These are phyloP conservation scores for Zymoseptoria tritici DNA, from an alignment of 2,329 filamentous ascomycete species.

Conservation along the genomic window DNA sequence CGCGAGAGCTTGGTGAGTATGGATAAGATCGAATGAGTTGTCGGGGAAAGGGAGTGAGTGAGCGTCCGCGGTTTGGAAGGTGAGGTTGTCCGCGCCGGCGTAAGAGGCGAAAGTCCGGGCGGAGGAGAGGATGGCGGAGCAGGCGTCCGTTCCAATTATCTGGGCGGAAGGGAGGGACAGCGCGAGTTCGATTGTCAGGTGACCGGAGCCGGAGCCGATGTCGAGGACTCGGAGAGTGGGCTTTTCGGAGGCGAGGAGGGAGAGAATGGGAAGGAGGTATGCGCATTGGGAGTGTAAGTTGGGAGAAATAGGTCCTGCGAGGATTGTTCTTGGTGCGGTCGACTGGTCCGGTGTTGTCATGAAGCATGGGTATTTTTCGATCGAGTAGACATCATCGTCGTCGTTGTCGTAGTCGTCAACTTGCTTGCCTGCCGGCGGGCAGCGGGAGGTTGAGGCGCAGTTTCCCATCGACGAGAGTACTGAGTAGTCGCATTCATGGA, in stretches of 20 bases:
- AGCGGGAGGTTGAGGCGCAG: not conserved
- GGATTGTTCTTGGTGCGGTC: not conserved
- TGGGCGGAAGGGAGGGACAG: constrained; percentile 14
- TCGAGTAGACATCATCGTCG: not conserved
- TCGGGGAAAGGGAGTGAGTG: constrained; percentile 95
- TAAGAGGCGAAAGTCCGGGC: constrained; percentile 26
- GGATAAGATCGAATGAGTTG: constrained; percentile 79
- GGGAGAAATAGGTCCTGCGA: not conserved
- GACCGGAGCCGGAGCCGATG: constrained; percentile 33
- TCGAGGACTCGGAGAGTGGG: constrained; percentile 31
- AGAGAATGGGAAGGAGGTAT: constrained; percentile 12
- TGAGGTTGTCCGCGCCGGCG: constrained; percentile 50
- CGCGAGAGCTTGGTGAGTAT: constrained; percentile 50
- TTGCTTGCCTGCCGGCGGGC: not conserved
- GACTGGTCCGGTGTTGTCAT: not conserved
- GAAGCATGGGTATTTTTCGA: not conserved
- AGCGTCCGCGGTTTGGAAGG: constrained; percentile 88
- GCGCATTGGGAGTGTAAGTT: constrained; percentile 2
- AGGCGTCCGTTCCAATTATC: constrained; percentile 34
- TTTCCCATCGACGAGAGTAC: not conserved
- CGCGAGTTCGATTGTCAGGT: constrained; percentile 32
- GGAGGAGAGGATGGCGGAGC: constrained; percentile 23
- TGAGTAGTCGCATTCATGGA: not conserved
- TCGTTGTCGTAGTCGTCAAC: not conserved
- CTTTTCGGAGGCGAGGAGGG: not conserved